Conservation (phyloP, 2,329 filamentous ascomycete genomes). For the Boeremia exigua region DNA sequence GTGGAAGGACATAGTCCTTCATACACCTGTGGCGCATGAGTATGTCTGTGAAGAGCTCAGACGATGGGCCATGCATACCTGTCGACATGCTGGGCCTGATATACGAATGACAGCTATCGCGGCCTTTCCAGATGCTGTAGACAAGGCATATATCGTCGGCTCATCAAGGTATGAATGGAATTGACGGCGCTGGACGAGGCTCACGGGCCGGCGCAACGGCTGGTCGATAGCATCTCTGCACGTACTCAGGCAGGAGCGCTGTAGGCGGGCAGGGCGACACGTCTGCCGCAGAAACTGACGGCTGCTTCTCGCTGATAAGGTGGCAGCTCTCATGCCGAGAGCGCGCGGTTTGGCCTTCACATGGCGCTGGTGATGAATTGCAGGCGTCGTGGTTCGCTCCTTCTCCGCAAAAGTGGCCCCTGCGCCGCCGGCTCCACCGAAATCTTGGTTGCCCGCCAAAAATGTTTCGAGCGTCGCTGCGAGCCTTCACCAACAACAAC, state of each 20-base stretch:
- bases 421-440: conserved; percentile 21
- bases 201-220: conserved; percentile 23
- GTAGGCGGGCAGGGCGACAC: not conserved
- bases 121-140: conserved; percentile 81
- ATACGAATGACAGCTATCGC: conserved; percentile 90
- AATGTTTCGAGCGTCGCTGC: conserved; percentile 19
- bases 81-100: conserved; percentile 77
- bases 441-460: conserved; percentile 20
- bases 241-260: not conserved
- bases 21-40: conserved; percentile 62
- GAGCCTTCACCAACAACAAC: conserved; percentile 18
- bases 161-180: conserved; percentile 29
- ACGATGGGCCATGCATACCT: conserved; percentile 55
- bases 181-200: conserved; percentile 12
- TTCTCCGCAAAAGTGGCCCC: conserved; percentile 25
- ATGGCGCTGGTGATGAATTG: conserved; percentile 20
- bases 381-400: conserved; percentile 26
- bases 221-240: conserved; percentile 1
- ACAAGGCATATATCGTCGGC: conserved; percentile 87
- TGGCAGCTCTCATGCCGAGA: conserved; percentile 46
- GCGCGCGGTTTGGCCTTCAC: conserved; percentile 17
- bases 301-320: conserved; percentile 22
- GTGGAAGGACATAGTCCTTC: conserved; percentile 64
- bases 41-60: not conserved
- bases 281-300: conserved; percentile 6